Percentiles rank a stretch among this genome's conserved stretches.
phyloP scores from a whole-genome alignment of 345 rosid genomes.

The Lepidium aucheri region DNA sequence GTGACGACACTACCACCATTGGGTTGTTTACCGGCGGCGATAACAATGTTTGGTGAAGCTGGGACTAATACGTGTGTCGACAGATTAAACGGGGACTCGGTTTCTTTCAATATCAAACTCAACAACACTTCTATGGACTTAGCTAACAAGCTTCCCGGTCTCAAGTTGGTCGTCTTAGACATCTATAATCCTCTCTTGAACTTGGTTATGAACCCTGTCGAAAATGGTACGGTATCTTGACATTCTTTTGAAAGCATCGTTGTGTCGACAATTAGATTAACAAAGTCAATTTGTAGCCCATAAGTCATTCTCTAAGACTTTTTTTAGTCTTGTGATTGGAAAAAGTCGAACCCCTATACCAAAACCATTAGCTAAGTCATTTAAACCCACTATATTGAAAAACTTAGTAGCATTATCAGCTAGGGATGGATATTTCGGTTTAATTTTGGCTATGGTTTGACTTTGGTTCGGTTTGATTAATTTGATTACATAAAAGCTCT shows the following conservation, averaged over 20 bases:
- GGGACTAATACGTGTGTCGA: slow-evolving; percentile 48
- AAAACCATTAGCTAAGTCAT: no score
- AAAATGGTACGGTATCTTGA: slow-evolving; percentile 37
- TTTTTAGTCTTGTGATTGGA: no score
- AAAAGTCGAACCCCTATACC: no score
- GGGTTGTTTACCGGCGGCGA: slow-evolving; percentile 78
- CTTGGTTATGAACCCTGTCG: slow-evolving; percentile 56
- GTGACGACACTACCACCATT: slow-evolving; percentile 76
- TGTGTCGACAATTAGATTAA: no score
- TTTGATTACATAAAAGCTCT: no score
- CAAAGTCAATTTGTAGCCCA: no score
- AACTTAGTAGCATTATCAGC: no score
- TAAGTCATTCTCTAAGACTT: no score
- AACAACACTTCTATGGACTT: slow-evolving; percentile 56
- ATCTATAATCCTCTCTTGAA: slow-evolving; percentile 57
- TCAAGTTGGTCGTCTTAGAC: slow-evolving; percentile 52
- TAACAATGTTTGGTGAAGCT: slow-evolving; percentile 50
- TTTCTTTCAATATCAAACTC: slow-evolving; percentile 67
- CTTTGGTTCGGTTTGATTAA: no score
- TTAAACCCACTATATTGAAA: no score
- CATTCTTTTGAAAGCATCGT: background rate
- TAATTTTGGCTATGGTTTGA: no score
- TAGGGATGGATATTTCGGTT: no score
- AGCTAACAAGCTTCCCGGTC: slow-evolving; percentile 43
- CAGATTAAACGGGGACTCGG: slow-evolving; percentile 46